Percentiles rank a stretch among this genome's conserved stretches.
phyloP scores from a whole-genome alignment of 345 rosid species.

The Rubroshorea leprosula region DNA sequence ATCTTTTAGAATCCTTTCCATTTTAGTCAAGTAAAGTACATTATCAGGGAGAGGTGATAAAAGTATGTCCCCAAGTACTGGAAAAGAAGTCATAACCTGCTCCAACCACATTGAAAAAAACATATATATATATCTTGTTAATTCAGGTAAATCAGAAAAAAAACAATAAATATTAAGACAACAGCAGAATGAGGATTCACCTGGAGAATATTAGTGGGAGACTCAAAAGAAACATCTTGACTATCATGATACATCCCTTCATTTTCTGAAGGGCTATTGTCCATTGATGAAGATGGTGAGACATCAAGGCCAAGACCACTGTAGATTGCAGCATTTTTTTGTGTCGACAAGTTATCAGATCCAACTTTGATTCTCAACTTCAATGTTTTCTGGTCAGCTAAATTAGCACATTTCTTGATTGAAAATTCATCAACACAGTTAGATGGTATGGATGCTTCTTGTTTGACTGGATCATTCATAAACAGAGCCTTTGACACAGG shows the following conservation, averaged over 20 bases:
- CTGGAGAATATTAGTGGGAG: conserved; percentile 66
- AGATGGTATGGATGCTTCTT: conserved; percentile 35
- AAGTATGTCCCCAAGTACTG: conserved; percentile 38
- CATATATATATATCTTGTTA: too few species aligned
- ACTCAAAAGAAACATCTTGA: conserved; percentile 43
- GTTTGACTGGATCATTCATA: conserved; percentile 30
- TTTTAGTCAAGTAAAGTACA: conserved; percentile 45
- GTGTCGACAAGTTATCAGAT: conserved; percentile 63
- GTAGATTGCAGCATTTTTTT: conserved; percentile 56
- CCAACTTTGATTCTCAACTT: conserved; percentile 79
- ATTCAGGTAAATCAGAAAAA: conserved; percentile 2
- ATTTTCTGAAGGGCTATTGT: conserved; percentile 64
- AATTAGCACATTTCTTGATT: conserved; percentile 32
- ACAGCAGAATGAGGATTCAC: conserved; percentile 33
- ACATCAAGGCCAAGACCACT: conserved; percentile 72
- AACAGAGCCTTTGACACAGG: conserved; percentile 36
- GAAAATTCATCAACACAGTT: conserved; percentile 31
- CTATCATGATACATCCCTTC: conserved; percentile 49
- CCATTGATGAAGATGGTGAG: conserved; percentile 67
- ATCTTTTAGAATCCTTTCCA: conserved; percentile 34
- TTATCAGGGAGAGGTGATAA: conserved; percentile 81
- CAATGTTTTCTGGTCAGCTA: conserved; percentile 54
- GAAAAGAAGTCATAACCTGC: conserved; percentile 80
- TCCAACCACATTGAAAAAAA: conserved; percentile 22
- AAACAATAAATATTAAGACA: conserved; percentile 20